Conservation (phyloP, 2,329 filamentous ascomycete genomes). For the Chrysosporium queenslandicum region DNA sequence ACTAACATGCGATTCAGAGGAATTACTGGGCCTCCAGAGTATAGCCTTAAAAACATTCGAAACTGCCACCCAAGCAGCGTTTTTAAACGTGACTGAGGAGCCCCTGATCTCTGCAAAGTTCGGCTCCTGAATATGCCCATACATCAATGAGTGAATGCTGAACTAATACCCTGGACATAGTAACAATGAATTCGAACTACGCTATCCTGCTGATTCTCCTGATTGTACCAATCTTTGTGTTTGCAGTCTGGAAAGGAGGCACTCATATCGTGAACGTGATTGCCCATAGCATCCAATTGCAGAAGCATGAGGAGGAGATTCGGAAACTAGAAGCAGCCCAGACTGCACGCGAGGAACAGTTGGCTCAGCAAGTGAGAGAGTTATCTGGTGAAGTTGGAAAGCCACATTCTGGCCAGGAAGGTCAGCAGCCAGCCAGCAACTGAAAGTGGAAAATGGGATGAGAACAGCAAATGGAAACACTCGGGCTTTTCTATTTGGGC, state of each 20-base stretch:
- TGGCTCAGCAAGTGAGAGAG: conserved; percentile 1
- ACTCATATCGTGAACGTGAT: conserved; percentile 14
- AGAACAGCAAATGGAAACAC: neutral
- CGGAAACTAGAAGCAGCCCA: conserved; percentile 18
- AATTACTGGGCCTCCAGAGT: neutral
- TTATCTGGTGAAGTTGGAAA: neutral
- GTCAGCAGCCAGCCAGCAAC: neutral
- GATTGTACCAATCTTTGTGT: conserved; percentile 19
- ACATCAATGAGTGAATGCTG: neutral
- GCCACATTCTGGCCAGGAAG: neutral
- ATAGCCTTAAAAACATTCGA: no score
- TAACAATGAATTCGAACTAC: conserved; percentile 19
- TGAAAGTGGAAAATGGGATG: neutral
- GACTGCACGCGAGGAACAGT: neutral
- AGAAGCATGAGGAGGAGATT: conserved; percentile 18
- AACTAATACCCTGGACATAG: neutral
- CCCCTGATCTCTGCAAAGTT: neutral
- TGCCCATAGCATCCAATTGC: conserved; percentile 8
- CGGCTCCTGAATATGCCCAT: neutral
- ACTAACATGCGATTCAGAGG: neutral
- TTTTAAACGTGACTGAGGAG: no score
- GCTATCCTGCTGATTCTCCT: conserved; percentile 22
- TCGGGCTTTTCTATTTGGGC: no score
- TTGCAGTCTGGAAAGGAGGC: conserved; percentile 20
- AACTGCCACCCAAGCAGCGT: no score